Percentiles rank a stretch among this genome's conserved stretches.
Evolutionary conservation across 192 early-diverging fungal genomes (phyloP).

Genomic region (Backusella tuberculispora): DNA sequence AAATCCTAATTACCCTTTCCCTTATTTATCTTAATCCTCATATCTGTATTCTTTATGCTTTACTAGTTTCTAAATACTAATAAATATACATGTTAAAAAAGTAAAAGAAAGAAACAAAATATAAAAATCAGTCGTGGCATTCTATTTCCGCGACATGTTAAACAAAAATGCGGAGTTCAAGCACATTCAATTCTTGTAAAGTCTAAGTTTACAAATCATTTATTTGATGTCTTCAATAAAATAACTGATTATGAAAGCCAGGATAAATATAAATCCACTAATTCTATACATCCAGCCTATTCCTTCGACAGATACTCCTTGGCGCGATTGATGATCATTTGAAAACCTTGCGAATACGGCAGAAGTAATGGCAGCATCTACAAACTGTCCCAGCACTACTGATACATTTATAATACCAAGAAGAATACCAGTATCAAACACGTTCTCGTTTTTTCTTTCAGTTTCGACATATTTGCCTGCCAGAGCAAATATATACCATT

Average conservation of each 20-base stretch:
- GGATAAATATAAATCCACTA: neutral
- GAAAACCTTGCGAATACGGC: neutral
- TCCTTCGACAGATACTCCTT: constrained; percentile 7
- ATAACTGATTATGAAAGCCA: neutral
- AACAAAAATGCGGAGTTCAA: neutral
- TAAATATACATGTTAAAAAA: neutral
- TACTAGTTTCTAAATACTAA: neutral
- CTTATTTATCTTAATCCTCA: neutral
- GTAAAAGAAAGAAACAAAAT: neutral
- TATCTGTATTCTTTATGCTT: neutral
- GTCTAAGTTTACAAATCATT: neutral
- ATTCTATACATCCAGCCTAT: constrained; percentile 4
- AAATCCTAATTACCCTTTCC: neutral
- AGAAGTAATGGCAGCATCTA: neutral
- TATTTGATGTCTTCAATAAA: neutral
- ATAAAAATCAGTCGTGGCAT: neutral
- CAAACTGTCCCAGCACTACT: neutral
- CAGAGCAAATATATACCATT: neutral
- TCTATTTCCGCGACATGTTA: constrained; percentile 11
- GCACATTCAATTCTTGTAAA: neutral
- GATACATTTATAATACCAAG: constrained; percentile 12
- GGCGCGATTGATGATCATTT: neutral
- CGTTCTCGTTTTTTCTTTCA: neutral
- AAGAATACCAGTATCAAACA: neutral
- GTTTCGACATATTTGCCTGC: constrained; percentile 4